phyloP scores from a whole-genome alignment of 495 filamentous ascomycete genomes.

The Aspergillus baeticus region DNA sequence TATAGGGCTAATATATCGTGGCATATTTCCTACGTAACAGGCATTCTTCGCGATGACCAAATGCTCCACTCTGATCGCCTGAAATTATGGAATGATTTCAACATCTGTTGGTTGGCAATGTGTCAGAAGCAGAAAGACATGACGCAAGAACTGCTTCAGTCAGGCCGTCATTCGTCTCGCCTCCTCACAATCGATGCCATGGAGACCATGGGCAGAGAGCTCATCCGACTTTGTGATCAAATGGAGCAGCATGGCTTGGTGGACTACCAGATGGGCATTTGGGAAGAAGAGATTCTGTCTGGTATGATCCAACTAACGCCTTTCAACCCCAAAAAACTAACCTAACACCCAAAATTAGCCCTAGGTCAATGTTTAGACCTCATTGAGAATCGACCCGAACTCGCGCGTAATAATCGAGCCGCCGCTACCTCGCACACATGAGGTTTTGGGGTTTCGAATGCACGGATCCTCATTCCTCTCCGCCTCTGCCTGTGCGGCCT shows the following conservation, averaged over 20 bases:
- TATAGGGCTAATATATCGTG: background rate
- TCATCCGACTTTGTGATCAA: conserved; percentile 79
- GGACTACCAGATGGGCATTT: conserved; percentile 95
- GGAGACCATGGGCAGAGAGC: conserved; percentile 75
- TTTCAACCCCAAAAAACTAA: conserved; percentile 3
- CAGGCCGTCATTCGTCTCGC: conserved; percentile 56
- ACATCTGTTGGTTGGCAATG: conserved; percentile 86
- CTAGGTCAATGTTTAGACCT: conserved; percentile 66
- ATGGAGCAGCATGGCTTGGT: conserved; percentile 88
- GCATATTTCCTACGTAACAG: conserved; percentile 38
- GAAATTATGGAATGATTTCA: conserved; percentile 91
- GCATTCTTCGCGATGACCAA: conserved; percentile 74
- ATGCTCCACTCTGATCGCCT: conserved; percentile 67
- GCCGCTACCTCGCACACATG: conserved; percentile 22
- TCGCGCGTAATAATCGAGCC: conserved; percentile 25
- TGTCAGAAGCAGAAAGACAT: conserved; percentile 86
- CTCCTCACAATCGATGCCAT: conserved; percentile 68
- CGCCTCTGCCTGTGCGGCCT: no score
- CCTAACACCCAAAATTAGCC: conserved; percentile 41
- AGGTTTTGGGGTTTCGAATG: conserved; percentile 6
- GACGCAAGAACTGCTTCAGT: conserved; percentile 55
- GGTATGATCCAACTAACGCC: conserved; percentile 50
- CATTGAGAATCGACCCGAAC: conserved; percentile 37
- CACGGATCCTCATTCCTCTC: background rate
- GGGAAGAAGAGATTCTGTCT: conserved; percentile 88